A percentile compares a stretch with the other conserved stretches of the same genome.
Evolutionary conservation across 2,329 filamentous ascomycete genomes (phyloP).

Genomic region (Cercospora citrullina): DNA sequence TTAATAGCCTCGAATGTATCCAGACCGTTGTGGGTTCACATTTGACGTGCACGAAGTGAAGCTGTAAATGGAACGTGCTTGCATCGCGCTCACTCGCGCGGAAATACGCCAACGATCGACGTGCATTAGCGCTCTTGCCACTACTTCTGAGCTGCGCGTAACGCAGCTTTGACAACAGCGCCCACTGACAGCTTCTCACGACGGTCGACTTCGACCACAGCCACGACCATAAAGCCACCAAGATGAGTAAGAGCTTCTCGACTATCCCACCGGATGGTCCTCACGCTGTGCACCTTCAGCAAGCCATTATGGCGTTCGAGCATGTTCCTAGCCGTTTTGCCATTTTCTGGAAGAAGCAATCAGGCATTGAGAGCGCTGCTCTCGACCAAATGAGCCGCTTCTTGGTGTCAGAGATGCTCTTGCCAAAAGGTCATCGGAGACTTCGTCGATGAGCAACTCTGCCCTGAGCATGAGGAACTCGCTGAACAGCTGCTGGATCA

Average conservation of each 20-base stretch:
- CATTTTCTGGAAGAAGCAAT: too few species aligned
- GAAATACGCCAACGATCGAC: too few species aligned
- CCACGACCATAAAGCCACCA: neutral
- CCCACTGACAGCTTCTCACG: too few species aligned
- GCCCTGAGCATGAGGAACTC: neutral
- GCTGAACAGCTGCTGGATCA: neutral
- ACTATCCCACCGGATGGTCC: neutral
- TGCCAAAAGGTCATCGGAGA: neutral
- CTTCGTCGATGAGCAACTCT: neutral
- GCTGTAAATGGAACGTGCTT: too few species aligned
- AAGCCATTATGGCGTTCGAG: neutral
- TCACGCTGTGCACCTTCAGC: neutral
- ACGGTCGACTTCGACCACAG: too few species aligned
- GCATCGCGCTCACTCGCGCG: too few species aligned
- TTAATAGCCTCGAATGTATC: too few species aligned
- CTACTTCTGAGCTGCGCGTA: neutral
- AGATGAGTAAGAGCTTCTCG: neutral
- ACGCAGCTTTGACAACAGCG: neutral
- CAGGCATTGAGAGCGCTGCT: too few species aligned
- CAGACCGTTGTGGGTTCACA: too few species aligned
- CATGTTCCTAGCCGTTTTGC: neutral
- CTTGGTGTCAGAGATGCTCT: too few species aligned
- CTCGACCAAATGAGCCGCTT: too few species aligned
- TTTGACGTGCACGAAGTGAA: too few species aligned
- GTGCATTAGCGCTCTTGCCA: neutral